A percentile compares a stretch with the other conserved stretches of the same genome.
phyloP scores from a whole-genome alignment of 2,329 filamentous ascomycete genomes.

The Xylaria sp. region DNA sequence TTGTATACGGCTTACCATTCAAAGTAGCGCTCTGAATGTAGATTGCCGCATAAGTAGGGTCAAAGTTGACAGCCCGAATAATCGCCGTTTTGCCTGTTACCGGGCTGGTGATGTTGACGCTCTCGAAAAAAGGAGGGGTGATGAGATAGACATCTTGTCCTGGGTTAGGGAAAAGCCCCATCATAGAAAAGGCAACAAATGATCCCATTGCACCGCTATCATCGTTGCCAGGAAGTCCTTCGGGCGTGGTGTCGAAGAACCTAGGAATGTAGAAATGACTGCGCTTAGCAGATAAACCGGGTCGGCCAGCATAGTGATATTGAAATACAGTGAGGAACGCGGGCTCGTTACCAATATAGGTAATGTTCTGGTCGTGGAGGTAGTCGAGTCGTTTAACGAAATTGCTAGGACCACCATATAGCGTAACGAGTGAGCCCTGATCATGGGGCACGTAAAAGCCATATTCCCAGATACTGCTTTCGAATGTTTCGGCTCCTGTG shows the following conservation, averaged over 20 bases:
- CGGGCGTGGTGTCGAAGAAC: conserved; percentile 67
- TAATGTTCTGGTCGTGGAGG: conserved; percentile 70
- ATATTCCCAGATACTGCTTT: conserved; percentile 78
- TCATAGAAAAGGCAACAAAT: conserved; percentile 73
- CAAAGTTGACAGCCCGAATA: conserved; percentile 70
- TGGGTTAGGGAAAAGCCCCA: conserved; percentile 75
- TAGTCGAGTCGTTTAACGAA: conserved; percentile 71
- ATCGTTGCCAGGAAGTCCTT: conserved; percentile 75
- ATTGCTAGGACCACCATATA: conserved; percentile 66
- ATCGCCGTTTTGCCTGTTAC: conserved; percentile 69
- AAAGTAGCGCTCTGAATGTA: conserved; percentile 74
- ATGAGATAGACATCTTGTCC: conserved; percentile 79
- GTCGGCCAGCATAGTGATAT: conserved; percentile 75
- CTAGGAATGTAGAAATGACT: conserved; percentile 73
- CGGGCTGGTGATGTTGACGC: conserved; percentile 66
- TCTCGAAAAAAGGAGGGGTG: conserved; percentile 72
- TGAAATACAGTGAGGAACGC: conserved; percentile 63
- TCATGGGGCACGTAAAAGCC: conserved; percentile 71
- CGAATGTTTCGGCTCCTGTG: conserved; percentile 74
- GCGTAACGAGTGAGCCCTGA: conserved; percentile 62
- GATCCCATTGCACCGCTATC: conserved; percentile 77
- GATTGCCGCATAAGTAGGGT: conserved; percentile 65
- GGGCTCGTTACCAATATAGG: conserved; percentile 72
- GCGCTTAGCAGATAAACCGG: conserved; percentile 63
- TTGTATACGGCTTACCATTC: conserved; percentile 67